phyloP scores from a whole-genome alignment of 1,284 basidiomycete species.

The Cutaneotrichosporon arboriforme region DNA sequence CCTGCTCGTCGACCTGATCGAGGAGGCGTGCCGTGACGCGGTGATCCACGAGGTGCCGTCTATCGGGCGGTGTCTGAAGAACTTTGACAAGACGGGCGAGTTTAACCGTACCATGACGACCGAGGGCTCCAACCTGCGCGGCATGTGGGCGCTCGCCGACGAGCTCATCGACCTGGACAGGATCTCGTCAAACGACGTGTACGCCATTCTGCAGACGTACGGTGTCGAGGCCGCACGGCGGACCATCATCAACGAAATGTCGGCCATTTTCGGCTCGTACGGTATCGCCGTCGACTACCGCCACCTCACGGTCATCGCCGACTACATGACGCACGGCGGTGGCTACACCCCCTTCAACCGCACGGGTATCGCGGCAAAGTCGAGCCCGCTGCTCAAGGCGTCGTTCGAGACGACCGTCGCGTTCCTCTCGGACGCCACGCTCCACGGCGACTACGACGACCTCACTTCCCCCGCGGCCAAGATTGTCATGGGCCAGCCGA shows the following conservation, averaged over 20 bases:
- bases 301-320: slow-evolving; percentile 94
- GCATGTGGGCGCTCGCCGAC: slow-evolving; percentile 81
- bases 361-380: slow-evolving; percentile 83
- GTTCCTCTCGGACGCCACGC: slow-evolving; percentile 88
- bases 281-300: slow-evolving; percentile 93
- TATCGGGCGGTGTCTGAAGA: slow-evolving; percentile 60
- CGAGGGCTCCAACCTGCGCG: slow-evolving; percentile 84
- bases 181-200: slow-evolving; percentile 93
- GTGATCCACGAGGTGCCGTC: slow-evolving; percentile 82
- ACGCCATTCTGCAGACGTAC: slow-evolving; percentile 83
- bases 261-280: slow-evolving; percentile 91
- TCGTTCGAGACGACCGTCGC: slow-evolving; percentile 96
- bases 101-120: slow-evolving; percentile 49
- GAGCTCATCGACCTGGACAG: slow-evolving; percentile 75
- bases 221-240: slow-evolving; percentile 96
- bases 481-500: slow-evolving; percentile 84
- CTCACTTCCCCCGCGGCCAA: slow-evolving; percentile 74
- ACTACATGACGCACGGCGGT: slow-evolving; percentile 99
- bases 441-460: slow-evolving; percentile 93
- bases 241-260: slow-evolving; percentile 79
- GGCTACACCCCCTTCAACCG: slow-evolving; percentile 98
- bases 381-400: slow-evolving; percentile 91
- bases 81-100: slow-evolving; percentile 48
- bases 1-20: slow-evolving; percentile 83
- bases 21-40: slow-evolving; percentile 73